A percentile compares a stretch with the other conserved stretches of the same genome.
phyloP scores from a whole-genome alignment of 1,139 yeast species.

The Suhomyces guaymorum region DNA sequence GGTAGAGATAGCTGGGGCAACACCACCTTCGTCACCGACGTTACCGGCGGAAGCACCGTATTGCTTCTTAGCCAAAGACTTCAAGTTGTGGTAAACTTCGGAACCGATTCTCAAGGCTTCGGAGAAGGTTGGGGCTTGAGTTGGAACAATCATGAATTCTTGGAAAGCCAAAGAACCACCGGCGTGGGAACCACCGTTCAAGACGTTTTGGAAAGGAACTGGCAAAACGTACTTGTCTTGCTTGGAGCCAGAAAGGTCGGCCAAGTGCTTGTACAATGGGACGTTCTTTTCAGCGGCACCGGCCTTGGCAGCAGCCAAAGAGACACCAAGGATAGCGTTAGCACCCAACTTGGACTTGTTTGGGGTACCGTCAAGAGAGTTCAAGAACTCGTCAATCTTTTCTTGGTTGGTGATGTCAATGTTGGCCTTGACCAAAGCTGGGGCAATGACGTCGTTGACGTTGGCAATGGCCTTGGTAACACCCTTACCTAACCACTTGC shows the following conservation, averaged over 20 bases:
- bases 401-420: slow-evolving; percentile 77
- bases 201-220: slow-evolving; percentile 96
- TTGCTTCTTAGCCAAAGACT: slow-evolving; percentile 83
- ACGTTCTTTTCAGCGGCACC: slow-evolving; percentile 89
- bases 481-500: slow-evolving; percentile 96
- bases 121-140: slow-evolving; percentile 80
- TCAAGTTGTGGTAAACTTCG: slow-evolving; percentile 94
- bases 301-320: slow-evolving; percentile 90
- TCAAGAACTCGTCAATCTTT: slow-evolving; percentile 76
- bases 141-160: slow-evolving; percentile 98
- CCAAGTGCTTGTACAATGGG: slow-evolving; percentile 84
- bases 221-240: slow-evolving; percentile 75
- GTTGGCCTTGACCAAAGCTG: slow-evolving; percentile 75
- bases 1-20: slow-evolving; percentile 91
- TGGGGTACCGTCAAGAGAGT: slow-evolving; percentile 83
- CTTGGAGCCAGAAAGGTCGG: slow-evolving; percentile 61
- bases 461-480: slow-evolving; percentile 88
- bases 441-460: slow-evolving; percentile 86
- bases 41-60: slow-evolving; percentile 98
- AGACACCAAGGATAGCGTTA: slow-evolving; percentile 93
- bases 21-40: slow-evolving; percentile 99
- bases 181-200: slow-evolving; percentile 99
- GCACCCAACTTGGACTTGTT: slow-evolving; percentile 96
- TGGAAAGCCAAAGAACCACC: slow-evolving; percentile 98
- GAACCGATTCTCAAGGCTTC: slow-evolving; percentile 95